Percentiles rank a stretch among this genome's conserved stretches.
Conservation (phyloP, 2,329 filamentous ascomycete species). For the Phialocephala sp. region DNA sequence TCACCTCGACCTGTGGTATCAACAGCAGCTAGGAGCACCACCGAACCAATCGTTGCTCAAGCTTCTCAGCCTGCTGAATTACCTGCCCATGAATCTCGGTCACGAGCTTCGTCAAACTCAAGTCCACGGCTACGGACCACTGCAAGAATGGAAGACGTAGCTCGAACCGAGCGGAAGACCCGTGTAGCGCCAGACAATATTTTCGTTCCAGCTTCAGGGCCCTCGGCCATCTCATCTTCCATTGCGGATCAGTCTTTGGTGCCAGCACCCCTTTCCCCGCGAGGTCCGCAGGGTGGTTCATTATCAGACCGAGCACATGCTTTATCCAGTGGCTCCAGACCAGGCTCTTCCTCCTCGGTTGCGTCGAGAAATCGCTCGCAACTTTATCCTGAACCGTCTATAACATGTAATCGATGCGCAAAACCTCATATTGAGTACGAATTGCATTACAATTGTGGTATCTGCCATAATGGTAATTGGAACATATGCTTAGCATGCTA, state of each 20-base stretch:
- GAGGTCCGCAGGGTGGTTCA: constrained; percentile 26
- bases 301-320: constrained; percentile 40
- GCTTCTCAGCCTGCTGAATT: constrained; percentile 24
- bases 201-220: constrained; percentile 29
- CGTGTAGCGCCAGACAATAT: constrained; percentile 34
- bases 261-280: constrained; percentile 41
- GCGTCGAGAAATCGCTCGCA: constrained; percentile 44
- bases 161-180: constrained; percentile 23
- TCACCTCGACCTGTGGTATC: constrained; percentile 31
- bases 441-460: constrained; percentile 80
- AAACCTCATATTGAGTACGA: constrained; percentile 80
- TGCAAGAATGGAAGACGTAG: constrained; percentile 27
- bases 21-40: constrained; percentile 37
- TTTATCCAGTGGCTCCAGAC: constrained; percentile 39
- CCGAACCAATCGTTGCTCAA: constrained; percentile 36
- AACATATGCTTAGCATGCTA: constrained; percentile 86
- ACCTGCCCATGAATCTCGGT: constrained; percentile 25
- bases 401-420: constrained; percentile 75
- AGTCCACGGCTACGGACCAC: constrained; percentile 28
- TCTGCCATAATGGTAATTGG: constrained; percentile 73
- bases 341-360: constrained; percentile 40
- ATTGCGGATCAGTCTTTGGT: constrained; percentile 36
- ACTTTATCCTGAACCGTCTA: constrained; percentile 71
- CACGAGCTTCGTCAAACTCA: constrained; percentile 30
- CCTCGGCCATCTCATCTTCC: constrained; percentile 23